Evolutionary conservation across 306 rosid species (phyloP).

Genomic region (Trifolium subterraneum): DNA sequence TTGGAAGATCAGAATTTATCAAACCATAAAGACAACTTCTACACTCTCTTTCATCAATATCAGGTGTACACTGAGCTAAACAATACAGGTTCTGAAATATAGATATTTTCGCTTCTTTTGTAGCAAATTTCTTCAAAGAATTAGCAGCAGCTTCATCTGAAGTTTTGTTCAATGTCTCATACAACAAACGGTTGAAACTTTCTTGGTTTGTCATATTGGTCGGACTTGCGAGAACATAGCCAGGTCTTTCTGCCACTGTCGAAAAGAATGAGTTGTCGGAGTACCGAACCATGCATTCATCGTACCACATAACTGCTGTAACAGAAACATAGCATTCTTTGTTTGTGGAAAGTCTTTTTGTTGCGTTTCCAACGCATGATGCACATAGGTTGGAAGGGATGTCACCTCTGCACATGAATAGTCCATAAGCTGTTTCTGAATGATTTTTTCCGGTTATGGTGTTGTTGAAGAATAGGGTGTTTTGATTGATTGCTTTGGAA

Average conservation of each 20-base stretch:
- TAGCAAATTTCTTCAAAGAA: neutral
- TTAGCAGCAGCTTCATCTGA: slow-evolving; percentile 1
- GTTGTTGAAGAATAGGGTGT: slow-evolving; percentile 4
- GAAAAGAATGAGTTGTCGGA: neutral
- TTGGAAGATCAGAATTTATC: neutral
- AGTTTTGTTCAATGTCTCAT: neutral
- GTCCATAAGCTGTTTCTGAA: slow-evolving; percentile 4
- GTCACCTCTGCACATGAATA: slow-evolving; percentile 32
- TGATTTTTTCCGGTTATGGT: neutral
- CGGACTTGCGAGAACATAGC: neutral
- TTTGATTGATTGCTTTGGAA: neutral
- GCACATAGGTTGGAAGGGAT: neutral
- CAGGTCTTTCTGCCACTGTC: neutral
- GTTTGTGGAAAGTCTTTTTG: neutral
- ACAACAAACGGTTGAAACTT: neutral
- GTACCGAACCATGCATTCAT: slow-evolving; percentile 17
- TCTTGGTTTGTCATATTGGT: neutral
- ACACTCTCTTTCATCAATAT: neutral
- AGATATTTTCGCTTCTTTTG: neutral
- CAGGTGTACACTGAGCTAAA: slow-evolving; percentile 1
- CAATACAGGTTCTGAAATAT: slow-evolving; percentile 4
- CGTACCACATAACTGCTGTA: neutral
- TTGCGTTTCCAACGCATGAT: slow-evolving; percentile 1
- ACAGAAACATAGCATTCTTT: neutral
- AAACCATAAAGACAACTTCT: neutral